Evolutionary conservation across 192 early-diverging fungal species (phyloP).

Genomic region (Spizellomyces punctatus): DNA sequence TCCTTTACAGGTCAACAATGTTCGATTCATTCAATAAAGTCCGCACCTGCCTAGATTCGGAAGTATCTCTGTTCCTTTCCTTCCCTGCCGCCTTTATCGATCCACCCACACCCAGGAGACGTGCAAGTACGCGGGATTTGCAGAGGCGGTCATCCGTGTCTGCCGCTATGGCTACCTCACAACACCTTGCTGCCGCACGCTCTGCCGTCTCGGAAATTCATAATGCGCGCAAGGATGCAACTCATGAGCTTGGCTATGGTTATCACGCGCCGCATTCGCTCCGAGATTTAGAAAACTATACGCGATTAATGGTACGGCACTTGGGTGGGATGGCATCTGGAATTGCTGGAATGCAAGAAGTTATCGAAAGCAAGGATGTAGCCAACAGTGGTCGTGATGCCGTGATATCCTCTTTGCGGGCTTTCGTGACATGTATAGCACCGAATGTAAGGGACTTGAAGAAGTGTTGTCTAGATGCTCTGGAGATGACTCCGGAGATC

Average conservation of each 20-base stretch:
- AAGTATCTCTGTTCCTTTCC: neutral
- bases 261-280: neutral
- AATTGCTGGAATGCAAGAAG: constrained; percentile 6
- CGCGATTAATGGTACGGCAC: neutral
- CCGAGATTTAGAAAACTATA: neutral
- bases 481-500: neutral
- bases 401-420: neutral
- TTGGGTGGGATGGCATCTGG: constrained; percentile 1
- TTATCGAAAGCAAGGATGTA: neutral
- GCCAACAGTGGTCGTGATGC: neutral
- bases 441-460: neutral
- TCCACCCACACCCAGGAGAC: no score
- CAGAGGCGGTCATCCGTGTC: neutral
- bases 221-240: neutral
- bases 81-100: neutral
- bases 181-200: neutral
- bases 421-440: neutral
- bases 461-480: neutral
- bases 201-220: neutral
- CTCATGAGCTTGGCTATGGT: neutral
- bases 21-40: neutral
- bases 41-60: neutral
- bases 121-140: neutral
- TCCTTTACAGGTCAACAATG: neutral
- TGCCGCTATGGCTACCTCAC: neutral